Evolutionary conservation across 2,329 filamentous ascomycete genomes (phyloP).

Genomic region (Cercospora zeina): DNA sequence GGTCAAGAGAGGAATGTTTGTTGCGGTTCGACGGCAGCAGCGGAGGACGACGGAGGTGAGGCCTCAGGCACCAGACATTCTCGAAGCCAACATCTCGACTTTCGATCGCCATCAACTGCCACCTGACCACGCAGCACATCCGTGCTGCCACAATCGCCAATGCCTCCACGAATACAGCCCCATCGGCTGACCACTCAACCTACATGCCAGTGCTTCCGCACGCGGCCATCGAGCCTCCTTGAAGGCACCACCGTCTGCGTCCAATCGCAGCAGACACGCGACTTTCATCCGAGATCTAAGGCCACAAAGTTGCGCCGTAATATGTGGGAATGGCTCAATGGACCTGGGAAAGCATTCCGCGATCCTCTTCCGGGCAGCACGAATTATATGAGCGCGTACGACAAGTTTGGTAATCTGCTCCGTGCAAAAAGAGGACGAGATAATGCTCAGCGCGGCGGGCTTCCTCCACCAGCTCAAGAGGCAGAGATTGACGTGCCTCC

Average conservation of each 20-base stretch:
- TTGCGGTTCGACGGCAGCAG: background rate
- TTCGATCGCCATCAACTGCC: constrained; percentile 3
- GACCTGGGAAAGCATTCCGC: constrained; percentile 53
- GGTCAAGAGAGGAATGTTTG: constrained; percentile 1
- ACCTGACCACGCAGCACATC: background rate
- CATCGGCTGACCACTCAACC: constrained; percentile 28
- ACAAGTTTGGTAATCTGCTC: constrained; percentile 51
- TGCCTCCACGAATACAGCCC: constrained; percentile 38
- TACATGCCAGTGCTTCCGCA: constrained; percentile 35
- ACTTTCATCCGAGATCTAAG: constrained; percentile 25
- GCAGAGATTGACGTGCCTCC: constrained; percentile 28
- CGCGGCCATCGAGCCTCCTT: constrained; percentile 22
- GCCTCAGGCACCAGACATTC: background rate
- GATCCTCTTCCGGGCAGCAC: constrained; percentile 53
- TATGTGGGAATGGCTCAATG: constrained; percentile 62
- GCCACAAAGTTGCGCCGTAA: constrained; percentile 54
- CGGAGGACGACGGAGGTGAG: background rate
- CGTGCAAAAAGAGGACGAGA: constrained; percentile 37
- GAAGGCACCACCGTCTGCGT: constrained; percentile 8
- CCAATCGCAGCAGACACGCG: constrained; percentile 21
- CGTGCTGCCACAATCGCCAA: constrained; percentile 19
- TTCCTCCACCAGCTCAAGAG: constrained; percentile 5
- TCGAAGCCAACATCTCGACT: background rate
- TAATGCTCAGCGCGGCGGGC: constrained; percentile 26
- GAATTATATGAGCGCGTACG: constrained; percentile 58